Evolutionary conservation across 1,284 basidiomycete genomes (phyloP), one percentile per base, ranked within the genome.

Genomic region (Mrakiaceae sp.): DNA sequence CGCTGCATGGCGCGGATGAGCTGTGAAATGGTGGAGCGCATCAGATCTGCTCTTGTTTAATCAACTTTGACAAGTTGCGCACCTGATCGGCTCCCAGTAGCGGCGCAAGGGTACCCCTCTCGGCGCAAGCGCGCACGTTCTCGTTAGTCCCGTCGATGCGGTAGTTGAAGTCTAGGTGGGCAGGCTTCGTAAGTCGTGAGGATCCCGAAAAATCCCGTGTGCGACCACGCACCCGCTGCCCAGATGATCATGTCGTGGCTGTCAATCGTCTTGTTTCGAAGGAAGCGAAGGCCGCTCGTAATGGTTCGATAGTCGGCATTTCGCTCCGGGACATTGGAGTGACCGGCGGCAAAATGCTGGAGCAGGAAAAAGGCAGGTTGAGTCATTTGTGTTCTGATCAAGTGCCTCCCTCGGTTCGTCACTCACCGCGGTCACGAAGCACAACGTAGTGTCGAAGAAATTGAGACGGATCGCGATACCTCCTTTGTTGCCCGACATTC

Each of bases 401-500:
- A 27, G 52, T 54, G 27, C 10, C 3, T 54, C 7, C 27, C 52
- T 54, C 44, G 47, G 46, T 12, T 40, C 11, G 44, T 14, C 11
- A 47, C 63, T 50, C 43, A 64, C 64, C 0, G 90, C 90, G 0
- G 95, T 97, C 70, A 99, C 78, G 77, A 98, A 93, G 77, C 96
- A 98, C 71, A 98, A 87, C 58, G 83, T 87, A 5, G 93, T 89
- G 72, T 96, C 92, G 71, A 87, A 83, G 70, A 90, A 88, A 53
- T 97, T 87, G 66, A 99, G 79, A 27, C 96, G 86, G 69, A 99
- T 89, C 3, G 87, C 93, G 6, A 96, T 90, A 9, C 91, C 94
- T 39, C 90, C 90, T 77, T 95, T 99, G 78, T 98, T 99, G 39
- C 96, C 96, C 5, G 90, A 92, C 83, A 98, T 92, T 12, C 96